Conservation (phyloP, 2,329 filamentous ascomycete genomes). For the Fusarium sororula region DNA sequence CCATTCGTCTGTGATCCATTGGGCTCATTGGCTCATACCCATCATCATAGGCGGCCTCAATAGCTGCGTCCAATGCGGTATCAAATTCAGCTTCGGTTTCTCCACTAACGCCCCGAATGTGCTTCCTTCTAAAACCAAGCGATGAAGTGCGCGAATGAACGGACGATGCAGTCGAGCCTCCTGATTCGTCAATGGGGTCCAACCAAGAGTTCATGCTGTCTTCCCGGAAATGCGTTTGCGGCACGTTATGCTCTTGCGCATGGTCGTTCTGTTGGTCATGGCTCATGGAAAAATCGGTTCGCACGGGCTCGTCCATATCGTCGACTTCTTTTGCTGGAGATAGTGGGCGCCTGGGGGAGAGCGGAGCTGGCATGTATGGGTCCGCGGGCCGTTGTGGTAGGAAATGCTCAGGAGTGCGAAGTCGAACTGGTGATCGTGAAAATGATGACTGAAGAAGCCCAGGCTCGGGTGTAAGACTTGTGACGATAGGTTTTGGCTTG, state of each 20-base stretch:
- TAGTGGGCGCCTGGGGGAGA: constrained; percentile 70
- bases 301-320: constrained; percentile 41
- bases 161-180: constrained; percentile 80
- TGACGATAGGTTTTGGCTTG: constrained; percentile 38
- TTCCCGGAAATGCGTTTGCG: constrained; percentile 60
- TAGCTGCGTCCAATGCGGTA: constrained; percentile 91
- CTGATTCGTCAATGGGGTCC: constrained; percentile 93
- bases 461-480: constrained; percentile 38
- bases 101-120: constrained; percentile 73
- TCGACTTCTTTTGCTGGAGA: constrained; percentile 52
- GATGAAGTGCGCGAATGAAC: constrained; percentile 83
- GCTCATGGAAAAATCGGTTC: constrained; percentile 48
- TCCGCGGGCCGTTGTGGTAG: constrained; percentile 62
- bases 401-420: constrained; percentile 44
- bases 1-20: constrained; percentile 49
- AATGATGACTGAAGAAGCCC: constrained; percentile 62
- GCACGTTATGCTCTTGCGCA: constrained; percentile 2
- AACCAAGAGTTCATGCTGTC: constrained; percentile 87
- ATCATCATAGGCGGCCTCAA: constrained; percentile 95
- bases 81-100: constrained; percentile 91
- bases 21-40: constrained; percentile 78
- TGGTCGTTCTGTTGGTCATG: constrained; percentile 13
- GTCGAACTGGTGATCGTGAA: constrained; percentile 56
- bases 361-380: constrained; percentile 73
- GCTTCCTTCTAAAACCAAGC: constrained; percentile 72